Evolutionary conservation across 2,329 filamentous ascomycete species (phyloP).

Genomic region (Orbilia javanica): DNA sequence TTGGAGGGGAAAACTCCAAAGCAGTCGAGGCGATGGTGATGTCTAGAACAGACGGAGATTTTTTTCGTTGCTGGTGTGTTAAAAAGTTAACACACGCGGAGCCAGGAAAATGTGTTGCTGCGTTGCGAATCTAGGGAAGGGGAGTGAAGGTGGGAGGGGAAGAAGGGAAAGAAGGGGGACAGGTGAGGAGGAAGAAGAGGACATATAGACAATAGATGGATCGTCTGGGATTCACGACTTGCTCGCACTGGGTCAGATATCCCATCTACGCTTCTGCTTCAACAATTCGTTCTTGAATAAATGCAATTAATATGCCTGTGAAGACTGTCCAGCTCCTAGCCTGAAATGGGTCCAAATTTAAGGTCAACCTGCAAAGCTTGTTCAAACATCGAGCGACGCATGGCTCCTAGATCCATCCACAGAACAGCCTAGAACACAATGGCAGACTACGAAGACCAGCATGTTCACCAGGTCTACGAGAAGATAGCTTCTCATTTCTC

Average conservation of each 20-base stretch:
- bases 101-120: neutral
- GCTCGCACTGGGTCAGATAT: no score
- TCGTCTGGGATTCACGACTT: neutral
- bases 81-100: slow-evolving; percentile 6
- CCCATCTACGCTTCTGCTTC: neutral
- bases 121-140: neutral
- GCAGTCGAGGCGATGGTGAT: neutral
- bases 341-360: neutral
- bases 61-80: neutral
- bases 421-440: neutral
- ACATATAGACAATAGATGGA: neutral
- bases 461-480: slow-evolving; percentile 94
- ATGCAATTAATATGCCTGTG: no score
- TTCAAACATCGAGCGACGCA: neutral
- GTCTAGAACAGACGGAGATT: slow-evolving; percentile 2
- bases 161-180: neutral
- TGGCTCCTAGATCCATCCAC: neutral
- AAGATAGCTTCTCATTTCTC: slow-evolving; percentile 87
- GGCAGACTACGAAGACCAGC: slow-evolving; percentile 78
- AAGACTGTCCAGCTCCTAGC: no score
- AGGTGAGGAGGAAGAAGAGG: neutral
- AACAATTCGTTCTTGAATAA: no score
- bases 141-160: neutral
- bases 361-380: neutral
- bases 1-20: slow-evolving; percentile 13